Evolutionary conservation across 2,329 filamentous ascomycete genomes (phyloP).

Genomic region (Neonectria faginata): DNA sequence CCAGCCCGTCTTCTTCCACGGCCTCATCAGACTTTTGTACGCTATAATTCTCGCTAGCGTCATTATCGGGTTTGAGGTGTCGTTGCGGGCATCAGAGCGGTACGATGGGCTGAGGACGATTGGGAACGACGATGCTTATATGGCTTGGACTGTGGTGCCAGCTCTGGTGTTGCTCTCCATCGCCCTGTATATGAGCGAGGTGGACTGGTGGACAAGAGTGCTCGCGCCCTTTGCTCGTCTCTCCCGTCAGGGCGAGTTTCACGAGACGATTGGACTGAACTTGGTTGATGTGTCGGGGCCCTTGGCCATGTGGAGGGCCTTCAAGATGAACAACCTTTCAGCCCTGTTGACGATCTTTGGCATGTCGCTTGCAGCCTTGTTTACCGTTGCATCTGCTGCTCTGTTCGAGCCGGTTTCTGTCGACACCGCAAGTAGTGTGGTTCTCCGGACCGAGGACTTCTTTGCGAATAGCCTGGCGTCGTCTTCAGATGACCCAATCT

Average conservation of each 20-base stretch:
- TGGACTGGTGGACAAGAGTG: slow-evolving; percentile 49
- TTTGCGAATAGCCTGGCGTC: slow-evolving; percentile 47
- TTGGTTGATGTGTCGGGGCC: slow-evolving; percentile 49
- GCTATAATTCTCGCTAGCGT: slow-evolving; percentile 45
- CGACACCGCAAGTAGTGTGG: slow-evolving; percentile 37
- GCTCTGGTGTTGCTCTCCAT: slow-evolving; percentile 46
- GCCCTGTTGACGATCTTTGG: slow-evolving; percentile 45
- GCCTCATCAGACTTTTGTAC: slow-evolving; percentile 43
- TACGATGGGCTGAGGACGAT: slow-evolving; percentile 49
- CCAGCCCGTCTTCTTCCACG: slow-evolving; percentile 49
- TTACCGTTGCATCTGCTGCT: slow-evolving; percentile 49
- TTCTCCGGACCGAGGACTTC: slow-evolving; percentile 45
- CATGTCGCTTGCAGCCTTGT: slow-evolving; percentile 45
- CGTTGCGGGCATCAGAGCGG: slow-evolving; percentile 47
- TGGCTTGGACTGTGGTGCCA: slow-evolving; percentile 53
- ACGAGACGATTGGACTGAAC: slow-evolving; percentile 48
- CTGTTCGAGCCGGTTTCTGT: slow-evolving; percentile 49
- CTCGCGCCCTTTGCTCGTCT: slow-evolving; percentile 51
- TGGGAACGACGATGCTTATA: slow-evolving; percentile 44
- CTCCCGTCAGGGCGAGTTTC: slow-evolving; percentile 42
- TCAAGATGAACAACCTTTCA: slow-evolving; percentile 43
- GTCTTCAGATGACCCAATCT: slow-evolving; percentile 38
- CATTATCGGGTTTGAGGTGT: slow-evolving; percentile 51
- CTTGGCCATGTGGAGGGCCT: slow-evolving; percentile 44
- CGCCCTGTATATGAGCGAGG: slow-evolving; percentile 47